Conservation (phyloP, 2,329 filamentous ascomycete species). For the Fusarium oligoseptatum region DNA sequence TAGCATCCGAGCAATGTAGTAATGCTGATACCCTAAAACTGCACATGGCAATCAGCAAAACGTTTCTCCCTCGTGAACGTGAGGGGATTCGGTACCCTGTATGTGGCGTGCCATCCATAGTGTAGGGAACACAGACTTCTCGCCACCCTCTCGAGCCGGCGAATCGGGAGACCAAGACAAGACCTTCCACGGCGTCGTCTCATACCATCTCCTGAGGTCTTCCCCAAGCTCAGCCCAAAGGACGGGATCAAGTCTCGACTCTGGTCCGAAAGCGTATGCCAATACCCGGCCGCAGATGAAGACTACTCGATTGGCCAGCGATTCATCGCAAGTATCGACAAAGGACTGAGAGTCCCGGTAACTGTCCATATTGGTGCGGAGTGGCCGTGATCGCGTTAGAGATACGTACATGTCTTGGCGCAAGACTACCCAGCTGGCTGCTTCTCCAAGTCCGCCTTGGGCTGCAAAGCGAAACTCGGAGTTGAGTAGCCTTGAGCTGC, state of each 20-base stretch:
- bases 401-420: slow-evolving; percentile 64
- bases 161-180: slow-evolving; percentile 26
- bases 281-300: slow-evolving; percentile 49
- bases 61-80: neutral
- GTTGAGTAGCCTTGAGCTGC: slow-evolving; percentile 45
- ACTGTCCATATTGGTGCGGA: slow-evolving; percentile 54
- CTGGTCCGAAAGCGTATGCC: slow-evolving; percentile 50
- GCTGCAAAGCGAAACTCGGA: slow-evolving; percentile 45
- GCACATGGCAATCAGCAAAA: neutral
- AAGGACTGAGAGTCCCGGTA: slow-evolving; percentile 47
- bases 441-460: slow-evolving; percentile 55
- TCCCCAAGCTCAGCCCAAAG: slow-evolving; percentile 38
- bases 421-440: slow-evolving; percentile 61
- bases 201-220: slow-evolving; percentile 43
- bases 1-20: slow-evolving; percentile 55
- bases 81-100: slow-evolving; percentile 18
- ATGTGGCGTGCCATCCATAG: slow-evolving; percentile 34
- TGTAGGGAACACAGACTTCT: slow-evolving; percentile 23
- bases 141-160: neutral
- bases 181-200: slow-evolving; percentile 35
- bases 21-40: slow-evolving; percentile 57
- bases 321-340: slow-evolving; percentile 40
- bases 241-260: slow-evolving; percentile 40
- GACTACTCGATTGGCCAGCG: slow-evolving; percentile 46
- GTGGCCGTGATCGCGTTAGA: slow-evolving; percentile 54